These are phyloP conservation scores for Tolypocladium tundrense DNA, from an alignment of 2,329 filamentous ascomycete species.

Conservation along the genomic window DNA sequence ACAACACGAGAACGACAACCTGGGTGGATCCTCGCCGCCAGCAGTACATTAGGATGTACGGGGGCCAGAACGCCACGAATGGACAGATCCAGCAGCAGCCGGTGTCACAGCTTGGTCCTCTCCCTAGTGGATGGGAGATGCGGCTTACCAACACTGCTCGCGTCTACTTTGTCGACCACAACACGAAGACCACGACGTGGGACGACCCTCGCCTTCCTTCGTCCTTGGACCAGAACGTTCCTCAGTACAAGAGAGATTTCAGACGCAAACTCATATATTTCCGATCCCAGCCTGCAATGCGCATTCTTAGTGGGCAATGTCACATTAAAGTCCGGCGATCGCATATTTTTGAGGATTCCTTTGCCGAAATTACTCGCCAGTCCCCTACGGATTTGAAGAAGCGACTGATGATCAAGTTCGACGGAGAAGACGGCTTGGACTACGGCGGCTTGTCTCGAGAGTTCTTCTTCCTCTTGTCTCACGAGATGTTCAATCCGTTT, in stretches of 20 bases:
- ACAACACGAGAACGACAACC: slow-evolving; percentile 94
- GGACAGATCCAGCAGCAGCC: slow-evolving; percentile 94
- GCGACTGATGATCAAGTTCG: slow-evolving; percentile 98
- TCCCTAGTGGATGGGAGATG: slow-evolving; percentile 99
- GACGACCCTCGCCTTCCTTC: slow-evolving; percentile 93
- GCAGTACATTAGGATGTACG: slow-evolving; percentile 97
- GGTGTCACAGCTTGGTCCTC: slow-evolving; percentile 86
- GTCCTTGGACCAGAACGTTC: slow-evolving; percentile 93
- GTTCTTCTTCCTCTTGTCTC: slow-evolving; percentile 97
- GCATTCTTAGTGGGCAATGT: slow-evolving; percentile 91
- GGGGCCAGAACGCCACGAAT: slow-evolving; percentile 72
- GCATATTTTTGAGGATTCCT: slow-evolving; percentile 98
- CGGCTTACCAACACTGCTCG: slow-evolving; percentile 94
- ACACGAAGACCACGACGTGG: slow-evolving; percentile 99
- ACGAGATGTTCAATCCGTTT: slow-evolving; percentile 99
- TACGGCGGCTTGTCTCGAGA: slow-evolving; percentile 96
- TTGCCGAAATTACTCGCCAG: slow-evolving; percentile 95
- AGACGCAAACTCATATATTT: slow-evolving; percentile 97
- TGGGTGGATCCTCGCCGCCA: slow-evolving; percentile 97
- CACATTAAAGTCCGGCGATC: slow-evolving; percentile 95
- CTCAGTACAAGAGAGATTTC: slow-evolving; percentile 99
- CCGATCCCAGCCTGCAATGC: slow-evolving; percentile 90
- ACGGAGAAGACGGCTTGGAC: slow-evolving; percentile 94
- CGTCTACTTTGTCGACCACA: slow-evolving; percentile 98
- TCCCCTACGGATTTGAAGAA: slow-evolving; percentile 96